Conservation (phyloP, 176 grass and related monocot genomes). For the Zizania latifolia region DNA sequence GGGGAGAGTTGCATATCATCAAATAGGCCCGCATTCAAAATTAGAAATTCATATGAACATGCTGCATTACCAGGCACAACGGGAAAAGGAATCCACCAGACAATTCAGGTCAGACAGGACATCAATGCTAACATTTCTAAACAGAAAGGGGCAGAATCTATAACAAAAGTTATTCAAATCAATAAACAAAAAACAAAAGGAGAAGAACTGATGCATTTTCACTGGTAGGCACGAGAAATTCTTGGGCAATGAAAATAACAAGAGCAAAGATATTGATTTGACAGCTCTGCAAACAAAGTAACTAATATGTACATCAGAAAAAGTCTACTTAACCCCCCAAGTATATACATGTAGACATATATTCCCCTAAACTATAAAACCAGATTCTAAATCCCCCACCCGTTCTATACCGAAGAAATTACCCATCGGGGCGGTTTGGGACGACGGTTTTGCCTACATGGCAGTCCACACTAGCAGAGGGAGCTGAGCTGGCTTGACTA, state of each 20-base stretch:
- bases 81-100: too few relatives aligned
- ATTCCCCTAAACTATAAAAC: too few relatives aligned
- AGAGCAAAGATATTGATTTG: not conserved
- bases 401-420: too few relatives aligned
- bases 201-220: not conserved
- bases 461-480: too few relatives aligned
- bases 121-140: not conserved
- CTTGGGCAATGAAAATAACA: not conserved
- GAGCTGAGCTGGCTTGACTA: too few relatives aligned
- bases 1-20: too few relatives aligned
- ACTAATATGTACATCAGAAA: not conserved
- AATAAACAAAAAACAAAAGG: not conserved
- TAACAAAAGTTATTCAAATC: not conserved
- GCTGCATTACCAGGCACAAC: not conserved
- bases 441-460: too few relatives aligned
- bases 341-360: too few relatives aligned
- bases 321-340: too few relatives aligned
- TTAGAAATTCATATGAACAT: not conserved
- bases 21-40: not conserved
- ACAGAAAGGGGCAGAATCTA: not conserved
- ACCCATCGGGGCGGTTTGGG: too few relatives aligned
- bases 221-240: not conserved
- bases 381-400: too few relatives aligned
- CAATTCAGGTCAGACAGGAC: not conserved
- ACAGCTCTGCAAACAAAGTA: not conserved